These are phyloP conservation scores for Penicillium sp. DNA, from an alignment of 2,329 filamentous ascomycete species.

Conservation along the genomic window DNA sequence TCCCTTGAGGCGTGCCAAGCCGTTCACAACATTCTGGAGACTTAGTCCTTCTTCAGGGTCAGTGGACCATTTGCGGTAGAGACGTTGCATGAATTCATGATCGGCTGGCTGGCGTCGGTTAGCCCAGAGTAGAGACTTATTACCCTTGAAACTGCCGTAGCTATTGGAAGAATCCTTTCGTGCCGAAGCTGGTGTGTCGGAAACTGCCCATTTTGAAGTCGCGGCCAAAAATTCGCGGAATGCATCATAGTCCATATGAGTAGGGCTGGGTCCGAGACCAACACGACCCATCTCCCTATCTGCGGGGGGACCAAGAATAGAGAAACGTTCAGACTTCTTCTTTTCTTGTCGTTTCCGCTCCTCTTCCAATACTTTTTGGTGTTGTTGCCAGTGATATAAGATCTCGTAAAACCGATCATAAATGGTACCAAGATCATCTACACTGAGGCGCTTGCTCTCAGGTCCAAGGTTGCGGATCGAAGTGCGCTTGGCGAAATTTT, in stretches of 20 bases:
- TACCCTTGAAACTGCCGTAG: slow-evolving; percentile 58
- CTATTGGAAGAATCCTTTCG: slow-evolving; percentile 47
- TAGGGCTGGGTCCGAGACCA: slow-evolving; percentile 83
- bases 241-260: slow-evolving; percentile 94
- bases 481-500: slow-evolving; percentile 95
- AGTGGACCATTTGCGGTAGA: slow-evolving; percentile 87
- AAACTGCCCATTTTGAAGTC: slow-evolving; percentile 89
- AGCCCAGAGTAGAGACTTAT: slow-evolving; percentile 54
- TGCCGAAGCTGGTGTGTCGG: slow-evolving; percentile 72
- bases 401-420: slow-evolving; percentile 95
- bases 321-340: slow-evolving; percentile 51
- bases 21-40: slow-evolving; percentile 87
- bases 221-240: slow-evolving; percentile 92
- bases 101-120: slow-evolving; percentile 72
- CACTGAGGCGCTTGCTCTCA: slow-evolving; percentile 86
- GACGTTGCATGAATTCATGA: slow-evolving; percentile 86
- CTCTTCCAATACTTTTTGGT: slow-evolving; percentile 75
- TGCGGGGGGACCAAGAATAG: slow-evolving; percentile 47
- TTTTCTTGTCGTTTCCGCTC: slow-evolving; percentile 66
- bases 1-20: slow-evolving; percentile 87
- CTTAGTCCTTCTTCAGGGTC: slow-evolving; percentile 76
- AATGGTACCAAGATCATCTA: slow-evolving; percentile 82
- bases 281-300: slow-evolving; percentile 81
- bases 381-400: slow-evolving; percentile 86
- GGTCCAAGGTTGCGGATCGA: slow-evolving; percentile 94